A percentile compares a stretch with the other conserved stretches of the same genome.
These are phyloP conservation scores for Parastagonospora avenae DNA, from an alignment of 2,329 filamentous ascomycete genomes.

Conservation along the genomic window DNA sequence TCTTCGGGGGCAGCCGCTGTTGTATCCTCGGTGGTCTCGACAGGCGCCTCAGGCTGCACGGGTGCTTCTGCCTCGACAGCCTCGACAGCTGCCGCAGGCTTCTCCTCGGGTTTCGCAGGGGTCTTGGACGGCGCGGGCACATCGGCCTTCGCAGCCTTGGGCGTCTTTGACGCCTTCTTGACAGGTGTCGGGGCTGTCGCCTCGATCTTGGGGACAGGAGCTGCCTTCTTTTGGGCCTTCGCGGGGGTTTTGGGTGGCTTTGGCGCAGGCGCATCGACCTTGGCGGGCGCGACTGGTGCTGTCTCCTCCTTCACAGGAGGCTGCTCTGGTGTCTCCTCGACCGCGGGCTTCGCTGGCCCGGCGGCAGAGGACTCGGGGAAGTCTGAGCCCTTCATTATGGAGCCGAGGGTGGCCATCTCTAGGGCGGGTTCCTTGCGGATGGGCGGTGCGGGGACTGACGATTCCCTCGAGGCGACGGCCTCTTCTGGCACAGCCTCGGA, in stretches of 20 bases:
- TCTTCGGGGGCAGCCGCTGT: background rate
- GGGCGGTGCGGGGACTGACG: constrained; percentile 42
- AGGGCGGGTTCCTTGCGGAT: constrained; percentile 31
- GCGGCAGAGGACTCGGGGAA: constrained; percentile 31
- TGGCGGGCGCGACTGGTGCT: background rate
- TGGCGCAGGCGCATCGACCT: background rate
- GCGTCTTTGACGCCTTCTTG: constrained; percentile 1
- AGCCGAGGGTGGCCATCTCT: constrained; percentile 38
- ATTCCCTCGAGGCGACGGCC: constrained; percentile 48
- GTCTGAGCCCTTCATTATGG: constrained; percentile 45
- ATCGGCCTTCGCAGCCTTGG: background rate
- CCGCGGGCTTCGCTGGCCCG: constrained; percentile 10
- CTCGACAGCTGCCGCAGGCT: background rate
- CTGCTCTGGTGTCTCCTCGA: constrained; percentile 1
- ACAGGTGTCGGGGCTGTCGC: background rate
- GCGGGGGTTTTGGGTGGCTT: background rate
- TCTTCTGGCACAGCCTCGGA: constrained; percentile 50
- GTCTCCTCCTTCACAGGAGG: background rate
- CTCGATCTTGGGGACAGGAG: background rate
- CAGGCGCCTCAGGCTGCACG: background rate
- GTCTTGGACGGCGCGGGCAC: background rate
- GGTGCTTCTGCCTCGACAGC: background rate
- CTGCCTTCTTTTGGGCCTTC: constrained; percentile 5
- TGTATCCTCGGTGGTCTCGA: background rate
- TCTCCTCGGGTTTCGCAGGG: background rate